Conservation (phyloP, 2,329 filamentous ascomycete species). For the Beauveria brongniartii region DNA sequence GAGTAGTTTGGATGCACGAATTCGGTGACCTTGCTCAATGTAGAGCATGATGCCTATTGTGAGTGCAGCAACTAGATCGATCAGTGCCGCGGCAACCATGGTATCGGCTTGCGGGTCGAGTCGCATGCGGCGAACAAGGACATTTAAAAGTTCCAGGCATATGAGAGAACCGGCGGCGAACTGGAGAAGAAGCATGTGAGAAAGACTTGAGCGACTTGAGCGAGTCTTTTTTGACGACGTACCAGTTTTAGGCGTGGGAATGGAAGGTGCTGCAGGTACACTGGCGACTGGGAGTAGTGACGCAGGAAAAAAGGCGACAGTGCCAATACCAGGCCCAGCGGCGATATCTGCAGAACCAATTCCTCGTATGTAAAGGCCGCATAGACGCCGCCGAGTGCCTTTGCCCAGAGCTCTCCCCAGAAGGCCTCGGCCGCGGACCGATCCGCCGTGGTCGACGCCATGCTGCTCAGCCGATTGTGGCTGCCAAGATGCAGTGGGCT, state of each 20-base stretch:
- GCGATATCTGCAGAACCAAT: neutral
- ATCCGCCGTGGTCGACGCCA: neutral
- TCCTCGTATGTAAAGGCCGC: constrained; percentile 5
- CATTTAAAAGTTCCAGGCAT: neutral
- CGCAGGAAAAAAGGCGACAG: constrained; percentile 7
- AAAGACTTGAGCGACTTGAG: neutral
- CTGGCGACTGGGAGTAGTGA: constrained; percentile 2
- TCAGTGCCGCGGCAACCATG: constrained; percentile 6
- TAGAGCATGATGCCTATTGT: constrained; percentile 6
- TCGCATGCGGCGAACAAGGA: constrained; percentile 5
- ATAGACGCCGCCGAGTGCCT: neutral
- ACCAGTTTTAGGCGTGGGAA: constrained; percentile 2
- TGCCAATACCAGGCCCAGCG: neutral
- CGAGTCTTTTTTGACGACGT: neutral
- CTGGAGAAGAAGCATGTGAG: neutral
- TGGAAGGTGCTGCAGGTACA: neutral
- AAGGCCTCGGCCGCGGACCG: neutral
- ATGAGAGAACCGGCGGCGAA: neutral
- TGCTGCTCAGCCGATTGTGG: neutral
- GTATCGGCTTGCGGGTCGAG: neutral
- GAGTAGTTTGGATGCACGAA: neutral
- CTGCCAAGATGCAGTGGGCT: neutral
- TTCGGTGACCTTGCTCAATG: constrained; percentile 1
- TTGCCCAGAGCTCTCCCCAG: neutral
- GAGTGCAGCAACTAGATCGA: constrained; percentile 1